phyloP scores from a whole-genome alignment of 2,329 filamentous ascomycete species.

The Trichothecium roseum region DNA sequence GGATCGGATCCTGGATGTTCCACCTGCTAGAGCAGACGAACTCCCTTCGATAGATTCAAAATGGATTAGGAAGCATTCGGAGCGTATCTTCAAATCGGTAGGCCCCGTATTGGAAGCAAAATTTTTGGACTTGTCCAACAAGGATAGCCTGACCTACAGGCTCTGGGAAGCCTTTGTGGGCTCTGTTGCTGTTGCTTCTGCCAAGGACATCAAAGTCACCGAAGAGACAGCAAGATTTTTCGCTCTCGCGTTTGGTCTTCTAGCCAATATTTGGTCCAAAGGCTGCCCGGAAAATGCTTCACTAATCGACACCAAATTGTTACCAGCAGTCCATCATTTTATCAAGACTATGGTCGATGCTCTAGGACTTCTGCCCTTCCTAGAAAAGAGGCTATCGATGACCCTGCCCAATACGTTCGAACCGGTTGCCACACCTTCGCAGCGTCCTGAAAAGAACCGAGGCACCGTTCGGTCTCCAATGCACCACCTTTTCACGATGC shows the following conservation, averaged over 20 bases:
- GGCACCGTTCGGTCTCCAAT: constrained; percentile 48
- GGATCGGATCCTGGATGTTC: constrained; percentile 53
- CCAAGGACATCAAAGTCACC: constrained; percentile 84
- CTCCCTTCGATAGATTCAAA: constrained; percentile 75
- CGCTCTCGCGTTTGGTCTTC: constrained; percentile 56
- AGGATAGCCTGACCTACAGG: constrained; percentile 38
- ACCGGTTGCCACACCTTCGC: constrained; percentile 55
- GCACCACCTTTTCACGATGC: constrained; percentile 53
- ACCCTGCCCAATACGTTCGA: constrained; percentile 46
- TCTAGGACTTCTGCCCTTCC: constrained; percentile 51
- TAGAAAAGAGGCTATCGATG: constrained; percentile 46
- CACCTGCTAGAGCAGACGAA: constrained; percentile 56
- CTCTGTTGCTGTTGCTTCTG: constrained; percentile 56
- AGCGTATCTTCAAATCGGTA: constrained; percentile 52
- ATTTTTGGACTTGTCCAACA: constrained; percentile 51
- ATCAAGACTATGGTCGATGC: constrained; percentile 36
- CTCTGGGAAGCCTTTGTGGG: constrained; percentile 54
- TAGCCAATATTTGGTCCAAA: constrained; percentile 56
- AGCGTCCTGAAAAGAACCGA: constrained; percentile 42
- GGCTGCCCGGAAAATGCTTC: constrained; percentile 30
- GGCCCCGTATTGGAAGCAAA: constrained; percentile 49
- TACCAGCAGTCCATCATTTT: constrained; percentile 42
- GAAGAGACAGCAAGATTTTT: constrained; percentile 74
- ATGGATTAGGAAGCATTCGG: constrained; percentile 71
- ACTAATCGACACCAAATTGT: constrained; percentile 35